Percentiles rank a stretch among this genome's conserved stretches.
Evolutionary conservation across 164 flowering plant genomes (phyloP).

Genomic region (Santalum album): DNA sequence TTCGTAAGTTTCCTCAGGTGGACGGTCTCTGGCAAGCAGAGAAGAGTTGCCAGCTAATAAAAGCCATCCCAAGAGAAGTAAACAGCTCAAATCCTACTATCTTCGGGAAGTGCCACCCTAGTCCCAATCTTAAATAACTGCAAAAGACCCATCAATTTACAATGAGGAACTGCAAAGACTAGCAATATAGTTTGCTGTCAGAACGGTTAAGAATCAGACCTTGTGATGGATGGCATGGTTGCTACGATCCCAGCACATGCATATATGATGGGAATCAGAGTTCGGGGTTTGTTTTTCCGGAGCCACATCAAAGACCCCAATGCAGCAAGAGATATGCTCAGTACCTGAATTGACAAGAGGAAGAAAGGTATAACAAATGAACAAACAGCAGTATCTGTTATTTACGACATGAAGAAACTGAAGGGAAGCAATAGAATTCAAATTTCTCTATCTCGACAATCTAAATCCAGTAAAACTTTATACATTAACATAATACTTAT

Average conservation of each 20-base stretch:
- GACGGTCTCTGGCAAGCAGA: constrained; percentile 87
- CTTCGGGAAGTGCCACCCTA: constrained; percentile 86
- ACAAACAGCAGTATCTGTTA: background rate
- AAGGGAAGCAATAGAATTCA: background rate
- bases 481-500: no score
- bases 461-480: no score
- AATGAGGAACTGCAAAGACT: background rate
- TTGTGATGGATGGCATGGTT: constrained; percentile 90
- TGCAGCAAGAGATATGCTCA: constrained; percentile 88
- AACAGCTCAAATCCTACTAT: constrained; percentile 83
- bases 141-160: constrained; percentile 14
- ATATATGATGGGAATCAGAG: constrained; percentile 84
- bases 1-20: constrained; percentile 19
- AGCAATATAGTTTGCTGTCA: background rate
- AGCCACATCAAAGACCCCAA: constrained; percentile 98
- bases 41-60: constrained; percentile 83
- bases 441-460: no score
- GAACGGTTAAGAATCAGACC: constrained; percentile 30
- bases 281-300: constrained; percentile 85
- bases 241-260: constrained; percentile 80
- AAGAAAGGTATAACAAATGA: background rate
- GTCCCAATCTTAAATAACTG: constrained; percentile 78
- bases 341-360: constrained; percentile 40
- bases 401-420: background rate
- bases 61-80: constrained; percentile 77